Conservation (phyloP, 2,329 filamentous ascomycete genomes). For the Grosmannia clavigera region DNA sequence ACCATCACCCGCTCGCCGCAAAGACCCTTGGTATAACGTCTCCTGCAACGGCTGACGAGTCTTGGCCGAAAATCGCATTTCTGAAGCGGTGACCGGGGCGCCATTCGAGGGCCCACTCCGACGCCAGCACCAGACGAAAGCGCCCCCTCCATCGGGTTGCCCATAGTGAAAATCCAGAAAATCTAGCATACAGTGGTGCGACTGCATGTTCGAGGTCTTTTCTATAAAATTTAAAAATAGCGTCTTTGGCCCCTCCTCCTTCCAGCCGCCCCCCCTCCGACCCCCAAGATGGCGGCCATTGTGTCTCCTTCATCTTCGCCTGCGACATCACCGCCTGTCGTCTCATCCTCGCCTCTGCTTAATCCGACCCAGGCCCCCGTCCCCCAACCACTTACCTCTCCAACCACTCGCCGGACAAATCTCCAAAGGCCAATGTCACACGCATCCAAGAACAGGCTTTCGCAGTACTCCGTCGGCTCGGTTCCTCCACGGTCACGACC, state of each 20-base stretch:
- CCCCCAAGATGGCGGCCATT: constrained; percentile 32
- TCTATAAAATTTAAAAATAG: constrained; percentile 6
- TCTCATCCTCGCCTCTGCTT: constrained; percentile 20
- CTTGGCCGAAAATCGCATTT: background rate
- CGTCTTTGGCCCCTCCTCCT: constrained; percentile 8
- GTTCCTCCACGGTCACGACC: constrained; percentile 61
- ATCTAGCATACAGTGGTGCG: background rate
- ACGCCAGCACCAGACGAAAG: constrained; percentile 2
- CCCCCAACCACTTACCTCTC: constrained; percentile 45
- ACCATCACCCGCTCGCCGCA: background rate
- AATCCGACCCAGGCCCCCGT: constrained; percentile 43
- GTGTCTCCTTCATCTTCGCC: constrained; percentile 44
- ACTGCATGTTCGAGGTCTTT: background rate
- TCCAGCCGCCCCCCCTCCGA: constrained; percentile 2
- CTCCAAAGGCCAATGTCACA: constrained; percentile 59
- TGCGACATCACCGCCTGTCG: constrained; percentile 38
- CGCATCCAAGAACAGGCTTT: constrained; percentile 68
- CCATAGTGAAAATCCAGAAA: background rate
- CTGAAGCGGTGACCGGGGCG: constrained; percentile 8
- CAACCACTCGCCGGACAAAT: constrained; percentile 43
- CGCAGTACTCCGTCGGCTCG: constrained; percentile 68
- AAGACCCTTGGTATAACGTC: background rate
- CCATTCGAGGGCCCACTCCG: constrained; percentile 9
- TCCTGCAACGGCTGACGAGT: background rate
- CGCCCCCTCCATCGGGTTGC: background rate